phyloP scores from a whole-genome alignment of 2,329 filamentous ascomycete genomes.

The Cordyceps militaris region DNA sequence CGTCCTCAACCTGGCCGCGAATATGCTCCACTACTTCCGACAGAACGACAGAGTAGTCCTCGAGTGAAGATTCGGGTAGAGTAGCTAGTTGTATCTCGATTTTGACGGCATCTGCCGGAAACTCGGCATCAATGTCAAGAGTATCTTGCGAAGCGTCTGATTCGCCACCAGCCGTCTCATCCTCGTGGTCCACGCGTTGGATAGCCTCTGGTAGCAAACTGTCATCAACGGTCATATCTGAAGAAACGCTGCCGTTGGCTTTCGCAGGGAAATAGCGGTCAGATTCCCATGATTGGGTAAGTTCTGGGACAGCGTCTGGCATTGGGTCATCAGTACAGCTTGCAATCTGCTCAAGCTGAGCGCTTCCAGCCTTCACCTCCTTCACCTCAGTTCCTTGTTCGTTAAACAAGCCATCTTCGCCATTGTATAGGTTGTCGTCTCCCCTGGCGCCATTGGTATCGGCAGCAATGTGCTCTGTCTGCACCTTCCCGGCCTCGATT shows the following conservation, averaged over 20 bases:
- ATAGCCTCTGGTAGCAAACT: background rate
- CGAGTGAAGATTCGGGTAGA: background rate
- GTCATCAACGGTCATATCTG: background rate
- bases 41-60: slow-evolving; percentile 24
- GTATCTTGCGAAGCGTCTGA: background rate
- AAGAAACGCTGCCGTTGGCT: background rate
- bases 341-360: background rate
- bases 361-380: background rate
- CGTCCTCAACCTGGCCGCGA: slow-evolving; percentile 22
- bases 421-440: background rate
- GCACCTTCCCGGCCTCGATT: background rate
- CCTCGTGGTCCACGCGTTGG: background rate
- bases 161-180: too few relatives aligned
- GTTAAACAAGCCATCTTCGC: background rate
- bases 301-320: background rate
- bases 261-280: background rate
- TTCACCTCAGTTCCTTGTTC: background rate
- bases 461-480: background rate
- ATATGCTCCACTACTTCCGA: slow-evolving; percentile 35
- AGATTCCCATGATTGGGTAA: background rate
- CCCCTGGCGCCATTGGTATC: background rate
- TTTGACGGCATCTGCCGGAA: background rate
- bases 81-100: slow-evolving; percentile 14
- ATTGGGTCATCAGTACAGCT: background rate
- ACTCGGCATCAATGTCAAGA: background rate